phyloP scores from a whole-genome alignment of 2,329 filamentous ascomycete species.

The Ophiostoma fasciatum region DNA sequence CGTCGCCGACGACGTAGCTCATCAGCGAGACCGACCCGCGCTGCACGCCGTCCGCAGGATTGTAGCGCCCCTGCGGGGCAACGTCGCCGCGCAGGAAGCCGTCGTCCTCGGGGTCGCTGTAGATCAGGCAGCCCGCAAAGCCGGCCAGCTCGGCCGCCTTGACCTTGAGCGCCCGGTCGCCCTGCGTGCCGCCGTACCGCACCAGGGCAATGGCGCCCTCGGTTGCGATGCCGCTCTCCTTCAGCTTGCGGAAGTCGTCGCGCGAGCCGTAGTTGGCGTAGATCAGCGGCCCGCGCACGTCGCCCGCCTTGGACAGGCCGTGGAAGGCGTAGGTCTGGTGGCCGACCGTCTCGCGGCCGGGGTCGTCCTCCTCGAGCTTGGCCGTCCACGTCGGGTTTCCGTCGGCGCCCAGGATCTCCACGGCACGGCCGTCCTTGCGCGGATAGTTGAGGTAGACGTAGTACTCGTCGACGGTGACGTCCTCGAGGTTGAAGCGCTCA shows the following conservation, averaged over 20 bases:
- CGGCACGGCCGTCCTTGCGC: conserved; percentile 55
- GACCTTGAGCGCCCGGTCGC: conserved; percentile 65
- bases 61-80: conserved; percentile 63
- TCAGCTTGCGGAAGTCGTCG: conserved; percentile 63
- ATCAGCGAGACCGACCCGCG: conserved; percentile 66
- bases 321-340: conserved; percentile 72
- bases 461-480: conserved; percentile 63
- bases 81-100: conserved; percentile 59
- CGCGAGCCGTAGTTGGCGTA: conserved; percentile 87
- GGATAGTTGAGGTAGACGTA: conserved; percentile 91
- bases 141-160: conserved; percentile 81
- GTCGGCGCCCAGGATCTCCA: conserved; percentile 62
- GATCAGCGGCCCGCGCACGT: conserved; percentile 72
- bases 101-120: conserved; percentile 78
- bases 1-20: conserved; percentile 76
- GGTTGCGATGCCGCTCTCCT: conserved; percentile 56
- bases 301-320: conserved; percentile 73
- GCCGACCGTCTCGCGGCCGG: conserved; percentile 44
- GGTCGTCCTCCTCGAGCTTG: conserved; percentile 65
- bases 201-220: conserved; percentile 75
- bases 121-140: conserved; percentile 77
- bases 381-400: conserved; percentile 58
- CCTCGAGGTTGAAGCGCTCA: conserved; percentile 54
- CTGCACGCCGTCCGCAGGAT: conserved; percentile 72
- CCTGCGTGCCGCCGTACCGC: conserved; percentile 60